These are phyloP conservation scores for Didymellaceae sp. DNA, from an alignment of 2,329 filamentous ascomycete genomes.

Conservation along the genomic window DNA sequence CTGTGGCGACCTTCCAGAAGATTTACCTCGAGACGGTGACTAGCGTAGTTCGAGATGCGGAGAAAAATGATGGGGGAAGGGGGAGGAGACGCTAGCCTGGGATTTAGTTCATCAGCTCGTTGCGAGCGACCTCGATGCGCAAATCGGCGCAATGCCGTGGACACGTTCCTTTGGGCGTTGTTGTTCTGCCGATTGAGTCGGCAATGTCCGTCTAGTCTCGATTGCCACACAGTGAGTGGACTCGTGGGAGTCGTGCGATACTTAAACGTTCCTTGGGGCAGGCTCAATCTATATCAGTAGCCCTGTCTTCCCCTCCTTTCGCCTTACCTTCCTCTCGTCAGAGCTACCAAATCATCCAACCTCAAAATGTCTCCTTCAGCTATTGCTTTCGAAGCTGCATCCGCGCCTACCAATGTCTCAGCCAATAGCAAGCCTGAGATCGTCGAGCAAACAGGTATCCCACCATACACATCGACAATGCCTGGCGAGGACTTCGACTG, in stretches of 20 bases:
- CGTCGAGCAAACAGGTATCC: constrained; percentile 36
- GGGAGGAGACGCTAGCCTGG: constrained; percentile 7
- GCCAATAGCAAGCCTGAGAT: constrained; percentile 23
- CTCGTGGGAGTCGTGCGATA: constrained; percentile 19
- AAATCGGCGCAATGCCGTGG: constrained; percentile 1
- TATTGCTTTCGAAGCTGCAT: constrained; percentile 25
- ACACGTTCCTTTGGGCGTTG: background rate
- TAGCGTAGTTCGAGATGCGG: constrained; percentile 9
- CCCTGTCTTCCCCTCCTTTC: constrained; percentile 5
- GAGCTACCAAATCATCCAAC: constrained; percentile 13
- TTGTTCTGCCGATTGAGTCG: constrained; percentile 5
- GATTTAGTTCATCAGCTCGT: constrained; percentile 7
- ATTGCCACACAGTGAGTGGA: constrained; percentile 22
- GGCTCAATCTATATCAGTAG: constrained; percentile 4
- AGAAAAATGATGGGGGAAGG: constrained; percentile 4
- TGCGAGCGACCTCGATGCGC: constrained; percentile 13
- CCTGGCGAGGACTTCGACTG: constrained; percentile 55
- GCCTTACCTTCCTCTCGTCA: constrained; percentile 24
- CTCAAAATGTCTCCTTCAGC: constrained; percentile 41
- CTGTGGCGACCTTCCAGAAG: background rate
- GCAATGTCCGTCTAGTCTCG: constrained; percentile 8
- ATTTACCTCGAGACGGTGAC: constrained; percentile 26
- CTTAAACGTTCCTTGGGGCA: constrained; percentile 26
- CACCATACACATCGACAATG: constrained; percentile 51
- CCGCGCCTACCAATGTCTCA: constrained; percentile 23